phyloP scores from a whole-genome alignment of 306 rosid species.

The Pterocarpus santalinus region DNA sequence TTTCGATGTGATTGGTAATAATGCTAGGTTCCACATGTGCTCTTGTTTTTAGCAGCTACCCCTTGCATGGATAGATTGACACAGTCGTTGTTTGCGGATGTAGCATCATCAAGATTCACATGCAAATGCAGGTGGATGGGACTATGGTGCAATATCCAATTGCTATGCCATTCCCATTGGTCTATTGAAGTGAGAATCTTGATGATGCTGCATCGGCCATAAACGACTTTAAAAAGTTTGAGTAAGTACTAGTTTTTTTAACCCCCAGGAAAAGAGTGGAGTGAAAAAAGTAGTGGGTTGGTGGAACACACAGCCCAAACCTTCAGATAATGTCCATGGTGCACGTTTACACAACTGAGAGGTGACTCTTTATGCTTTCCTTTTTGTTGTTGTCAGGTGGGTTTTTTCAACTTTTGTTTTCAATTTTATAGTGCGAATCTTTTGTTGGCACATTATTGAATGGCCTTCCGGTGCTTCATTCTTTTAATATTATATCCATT shows the following conservation, averaged over 20 bases:
- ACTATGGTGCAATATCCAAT: too few species aligned
- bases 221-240: constrained; percentile 60
- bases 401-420: constrained; percentile 27
- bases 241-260: not conserved
- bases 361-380: constrained; percentile 45
- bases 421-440: constrained; percentile 12
- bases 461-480: constrained; percentile 29
- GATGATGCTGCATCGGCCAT: constrained; percentile 99
- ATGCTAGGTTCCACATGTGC: not conserved
- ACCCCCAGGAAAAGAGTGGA: not conserved
- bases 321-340: constrained; percentile 30
- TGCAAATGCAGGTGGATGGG: constrained; percentile 48
- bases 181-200: constrained; percentile 80
- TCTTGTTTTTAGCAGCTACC: constrained; percentile 3
- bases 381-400: constrained; percentile 55
- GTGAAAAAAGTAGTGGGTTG: not conserved
- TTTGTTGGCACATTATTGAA: constrained; percentile 8
- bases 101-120: constrained; percentile 99
- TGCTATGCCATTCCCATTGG: too few species aligned
- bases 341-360: constrained; percentile 13
- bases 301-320: constrained; percentile 24
- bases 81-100: constrained; percentile 92
- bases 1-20: constrained; percentile 22
- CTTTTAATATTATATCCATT: not conserved
- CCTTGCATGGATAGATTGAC: constrained; percentile 46